Base-by-base conservation (phyloP, 805 yeast genomes). In the Yarrowia yakushimensis region DNA sequence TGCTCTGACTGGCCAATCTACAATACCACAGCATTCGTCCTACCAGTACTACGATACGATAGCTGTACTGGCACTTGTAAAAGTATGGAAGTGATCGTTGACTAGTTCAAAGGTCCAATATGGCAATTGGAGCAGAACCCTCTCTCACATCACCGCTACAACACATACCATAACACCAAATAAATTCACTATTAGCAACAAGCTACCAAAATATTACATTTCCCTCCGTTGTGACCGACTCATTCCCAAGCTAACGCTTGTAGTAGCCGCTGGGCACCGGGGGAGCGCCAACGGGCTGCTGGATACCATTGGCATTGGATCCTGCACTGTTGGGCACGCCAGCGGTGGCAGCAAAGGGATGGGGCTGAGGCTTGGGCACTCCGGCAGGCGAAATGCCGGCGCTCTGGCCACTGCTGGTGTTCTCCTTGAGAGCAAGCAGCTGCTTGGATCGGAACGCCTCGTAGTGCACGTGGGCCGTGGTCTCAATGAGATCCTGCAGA, bases 381-480 rank as follows among this genome's bases (percentile, higher is more conserved):
- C 50, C 50, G 17, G 52, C 52, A 27, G 52, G 52, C 25, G 52
- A 45, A n/a, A 45, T 28, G 17, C 52, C 52, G 11, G 52, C 52
- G 10, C 52, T 45, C 52, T 45, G 52, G 25, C 43, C 59, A 33
- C 42, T 52, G 42, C 48, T 27, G 28, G 72, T 65, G 74, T 87
- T 90, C 77, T 93, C 98, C 77, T 93, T 92, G 75, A 94, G 81
- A 9, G 96, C 96, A 65, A 91, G 84, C 74, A 94, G 84, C 78
- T 94, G 99, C 76, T 92, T 91, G 20, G 96, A 81, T 77, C 99
- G 86, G 78, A 92, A 94, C 62, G 85, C 81, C 79, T 94, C 99
- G 76, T 94, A 94, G 75, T 94, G 98, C 62, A 85, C 81, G 67
- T 84, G 79, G 1, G 96, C 79, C 4, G 99, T 94, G 12, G 96